A percentile compares a stretch with the other conserved stretches of the same genome.
phyloP scores from a whole-genome alignment of 2,329 filamentous ascomycete species.

The Cercospora citrullina region DNA sequence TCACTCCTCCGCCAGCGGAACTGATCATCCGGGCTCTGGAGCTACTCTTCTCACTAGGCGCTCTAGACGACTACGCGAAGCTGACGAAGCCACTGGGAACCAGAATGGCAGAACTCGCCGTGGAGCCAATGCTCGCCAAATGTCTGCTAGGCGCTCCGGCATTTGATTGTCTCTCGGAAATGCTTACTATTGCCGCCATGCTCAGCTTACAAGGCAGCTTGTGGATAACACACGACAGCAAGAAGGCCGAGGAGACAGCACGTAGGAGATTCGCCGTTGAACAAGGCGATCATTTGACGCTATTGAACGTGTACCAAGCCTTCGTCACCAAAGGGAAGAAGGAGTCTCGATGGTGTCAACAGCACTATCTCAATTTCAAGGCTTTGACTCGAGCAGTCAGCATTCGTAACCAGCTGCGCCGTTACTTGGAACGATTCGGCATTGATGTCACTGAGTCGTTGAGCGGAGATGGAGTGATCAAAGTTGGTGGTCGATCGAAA shows the following conservation, averaged over 20 bases:
- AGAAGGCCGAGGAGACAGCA: conserved; percentile 71
- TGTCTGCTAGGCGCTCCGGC: conserved; percentile 72
- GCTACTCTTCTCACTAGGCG: conserved; percentile 80
- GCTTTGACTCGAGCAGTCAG: conserved; percentile 78
- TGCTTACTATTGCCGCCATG: conserved; percentile 93
- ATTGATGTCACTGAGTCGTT: conserved; percentile 67
- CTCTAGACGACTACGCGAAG: conserved; percentile 85
- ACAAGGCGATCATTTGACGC: conserved; percentile 89
- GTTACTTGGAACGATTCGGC: conserved; percentile 83
- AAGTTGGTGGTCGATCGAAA: conserved; percentile 48
- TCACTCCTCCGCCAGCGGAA: conserved; percentile 81
- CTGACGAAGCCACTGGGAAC: conserved; percentile 84
- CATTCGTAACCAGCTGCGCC: conserved; percentile 80
- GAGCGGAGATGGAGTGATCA: conserved; percentile 36
- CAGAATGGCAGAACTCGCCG: conserved; percentile 87
- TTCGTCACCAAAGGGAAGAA: conserved; percentile 83
- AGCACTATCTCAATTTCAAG: conserved; percentile 85
- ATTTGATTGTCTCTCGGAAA: conserved; percentile 79
- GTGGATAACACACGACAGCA: conserved; percentile 78
- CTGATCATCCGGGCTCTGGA: conserved; percentile 84
- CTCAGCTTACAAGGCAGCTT: conserved; percentile 78
- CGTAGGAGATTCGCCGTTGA: conserved; percentile 83
- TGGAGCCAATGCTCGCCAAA: conserved; percentile 95
- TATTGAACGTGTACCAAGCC: conserved; percentile 89
- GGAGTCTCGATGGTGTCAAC: conserved; percentile 81